Evolutionary conservation across 2,329 filamentous ascomycete species (phyloP).

Genomic region (Chaetomium sp.): DNA sequence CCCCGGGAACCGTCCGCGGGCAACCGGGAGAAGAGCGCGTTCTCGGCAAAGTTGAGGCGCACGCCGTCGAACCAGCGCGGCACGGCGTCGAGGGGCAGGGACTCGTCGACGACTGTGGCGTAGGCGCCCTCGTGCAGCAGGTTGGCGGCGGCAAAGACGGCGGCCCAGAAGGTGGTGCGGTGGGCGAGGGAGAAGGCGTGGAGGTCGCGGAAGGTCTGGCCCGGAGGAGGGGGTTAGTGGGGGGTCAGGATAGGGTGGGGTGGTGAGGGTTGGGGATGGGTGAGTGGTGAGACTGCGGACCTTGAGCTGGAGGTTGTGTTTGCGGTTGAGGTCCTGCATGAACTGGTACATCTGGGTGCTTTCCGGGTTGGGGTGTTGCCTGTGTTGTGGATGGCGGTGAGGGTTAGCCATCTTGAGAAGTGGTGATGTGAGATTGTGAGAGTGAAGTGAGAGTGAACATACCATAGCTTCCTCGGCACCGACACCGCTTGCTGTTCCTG

Average conservation of each 20-base stretch:
- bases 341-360: conserved; percentile 68
- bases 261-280: not conserved
- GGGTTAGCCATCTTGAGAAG: not conserved
- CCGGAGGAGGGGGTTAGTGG: not conserved
- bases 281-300: conserved; percentile 41
- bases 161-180: conserved; percentile 65
- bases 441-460: conserved; percentile 3
- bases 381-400: not conserved
- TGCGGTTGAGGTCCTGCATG: conserved; percentile 65
- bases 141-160: conserved; percentile 61
- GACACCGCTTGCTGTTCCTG: conserved; percentile 17
- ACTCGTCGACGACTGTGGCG: conserved; percentile 66
- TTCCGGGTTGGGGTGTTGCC: conserved; percentile 63
- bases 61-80: conserved; percentile 79
- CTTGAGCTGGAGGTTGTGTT: conserved; percentile 58
- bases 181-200: conserved; percentile 68
- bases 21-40: conserved; percentile 69
- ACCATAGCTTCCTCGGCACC: conserved; percentile 63
- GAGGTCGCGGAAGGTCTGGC: conserved; percentile 67
- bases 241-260: not conserved
- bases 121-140: conserved; percentile 66
- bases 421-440: not conserved
- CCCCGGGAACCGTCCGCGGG: no score
- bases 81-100: conserved; percentile 67
- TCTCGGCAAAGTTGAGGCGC: conserved; percentile 76